Evolutionary conservation across 75 land plant genomes (phyloP), one percentile per base, ranked within the genome.

Genomic region (Chamaecyparis obtusa): DNA sequence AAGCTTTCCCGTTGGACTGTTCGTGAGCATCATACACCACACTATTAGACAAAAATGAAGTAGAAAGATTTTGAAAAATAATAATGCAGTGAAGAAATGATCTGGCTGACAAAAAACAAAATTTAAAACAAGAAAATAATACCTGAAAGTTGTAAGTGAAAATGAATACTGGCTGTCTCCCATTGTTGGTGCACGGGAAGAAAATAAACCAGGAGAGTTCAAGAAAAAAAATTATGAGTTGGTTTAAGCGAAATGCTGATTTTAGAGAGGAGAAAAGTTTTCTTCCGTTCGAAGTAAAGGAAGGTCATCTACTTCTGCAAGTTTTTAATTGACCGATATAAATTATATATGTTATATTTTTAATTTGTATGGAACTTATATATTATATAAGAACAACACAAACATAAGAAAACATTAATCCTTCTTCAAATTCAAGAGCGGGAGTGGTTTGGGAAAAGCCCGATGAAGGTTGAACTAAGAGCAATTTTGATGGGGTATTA

Each of bases 1-100:
- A 41, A 98, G 94, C 95, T 98, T 98, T 46, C 99, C 99, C 21
- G 99, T 94, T 44, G 99, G 99, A 83, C 99, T 97, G 88, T 30
- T 0, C 43, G 84, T 16, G 48, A 24, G 43, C 64, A 55, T 30
- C 82, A 13, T 37, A n/a, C 46, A 69, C 46, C n/a, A 3, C 71
- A 27, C 64, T 35, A 30, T 67, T 69, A 56, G 16, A 39, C 76
- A 76, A 36, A 16, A 51, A 51, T 51, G 13, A 51, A 13, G 2
- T 51, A 27, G 5, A 46, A 37, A 78, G 83, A n/a, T 7, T 44
- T 39, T 24, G 39, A 32, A 9, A 46, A 67, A 51, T 13, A 51
- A 51, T 51, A 51, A 51, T 51, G 19, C 30, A 33, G 48, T 7
- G 54, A 55, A 60, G 86, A 49, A 84, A 11, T 27, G 27, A 33